Percentiles rank a stretch among this genome's conserved stretches.
Evolutionary conservation across 148 eudicot genomes (phyloP).

Genomic region (Rhododendron ferrugineum): DNA sequence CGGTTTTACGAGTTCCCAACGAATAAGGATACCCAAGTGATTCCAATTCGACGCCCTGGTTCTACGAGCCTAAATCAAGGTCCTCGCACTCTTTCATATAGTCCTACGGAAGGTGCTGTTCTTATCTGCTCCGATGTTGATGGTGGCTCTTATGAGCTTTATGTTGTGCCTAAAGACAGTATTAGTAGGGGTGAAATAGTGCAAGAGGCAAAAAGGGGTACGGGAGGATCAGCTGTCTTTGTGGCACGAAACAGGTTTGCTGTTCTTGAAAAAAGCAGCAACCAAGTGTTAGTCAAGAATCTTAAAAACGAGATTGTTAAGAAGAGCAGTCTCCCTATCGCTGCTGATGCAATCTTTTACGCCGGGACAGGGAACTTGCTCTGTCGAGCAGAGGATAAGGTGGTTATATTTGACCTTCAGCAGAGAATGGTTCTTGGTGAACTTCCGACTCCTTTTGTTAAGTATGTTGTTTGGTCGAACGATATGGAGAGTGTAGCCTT

Average conservation of each 20-base stretch:
- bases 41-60: constrained; percentile 81
- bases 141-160: constrained; percentile 83
- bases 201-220: constrained; percentile 70
- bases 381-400: constrained; percentile 76
- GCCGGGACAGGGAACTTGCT: constrained; percentile 86
- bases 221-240: constrained; percentile 76
- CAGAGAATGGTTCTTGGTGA: constrained; percentile 72
- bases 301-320: constrained; percentile 75
- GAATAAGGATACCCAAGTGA: constrained; percentile 68
- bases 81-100: constrained; percentile 74
- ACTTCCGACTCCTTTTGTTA: constrained; percentile 72
- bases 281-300: constrained; percentile 63
- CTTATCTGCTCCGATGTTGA: constrained; percentile 76
- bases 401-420: constrained; percentile 75
- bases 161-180: constrained; percentile 60
- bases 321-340: constrained; percentile 59
- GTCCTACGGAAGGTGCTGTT: constrained; percentile 78
- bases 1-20: constrained; percentile 68
- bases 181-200: constrained; percentile 57
- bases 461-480: constrained; percentile 76
- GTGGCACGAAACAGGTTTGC: constrained; percentile 86
- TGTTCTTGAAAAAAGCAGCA: constrained; percentile 71
- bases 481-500: constrained; percentile 91
- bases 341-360: constrained; percentile 71
- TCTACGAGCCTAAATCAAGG: constrained; percentile 68